Percentiles rank a stretch among this genome's conserved stretches.
Conservation (phyloP, 129 eudicot species). For the Flaveria sonorensis region DNA sequence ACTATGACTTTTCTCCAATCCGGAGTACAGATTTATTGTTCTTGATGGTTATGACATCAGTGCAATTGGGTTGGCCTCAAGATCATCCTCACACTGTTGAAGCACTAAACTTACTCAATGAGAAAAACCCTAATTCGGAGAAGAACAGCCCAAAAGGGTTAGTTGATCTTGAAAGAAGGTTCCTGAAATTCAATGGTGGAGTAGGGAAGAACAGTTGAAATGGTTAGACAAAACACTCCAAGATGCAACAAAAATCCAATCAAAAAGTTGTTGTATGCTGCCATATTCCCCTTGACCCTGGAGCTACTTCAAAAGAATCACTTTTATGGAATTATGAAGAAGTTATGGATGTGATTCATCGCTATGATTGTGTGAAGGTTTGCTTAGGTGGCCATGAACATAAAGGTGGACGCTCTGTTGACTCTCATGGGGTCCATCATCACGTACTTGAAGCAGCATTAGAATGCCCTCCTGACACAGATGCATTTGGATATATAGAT, state of each 20-base stretch:
- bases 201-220: slow-evolving; percentile 79
- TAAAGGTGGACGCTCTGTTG: slow-evolving; percentile 71
- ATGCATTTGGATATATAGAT: slow-evolving; percentile 81
- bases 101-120: slow-evolving; percentile 56
- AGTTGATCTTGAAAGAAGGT: slow-evolving; percentile 68
- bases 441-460: slow-evolving; percentile 94
- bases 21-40: slow-evolving; percentile 75
- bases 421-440: slow-evolving; percentile 86
- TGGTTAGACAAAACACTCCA: slow-evolving; percentile 73
- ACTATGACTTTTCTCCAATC: slow-evolving; percentile 81
- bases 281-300: slow-evolving; percentile 81
- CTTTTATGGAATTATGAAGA: too few species aligned
- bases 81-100: slow-evolving; percentile 74
- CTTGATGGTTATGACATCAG: slow-evolving; percentile 95
- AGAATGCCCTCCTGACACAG: slow-evolving; percentile 85
- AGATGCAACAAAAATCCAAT: slow-evolving; percentile 60
- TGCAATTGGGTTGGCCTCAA: slow-evolving; percentile 92
- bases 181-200: slow-evolving; percentile 83
- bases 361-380: slow-evolving; percentile 84
- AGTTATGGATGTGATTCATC: slow-evolving; percentile 77
- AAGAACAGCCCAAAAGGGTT: too few species aligned
- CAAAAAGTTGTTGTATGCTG: slow-evolving; percentile 82
- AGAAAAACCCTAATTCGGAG: too few species aligned
- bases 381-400: slow-evolving; percentile 88
- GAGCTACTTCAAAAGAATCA: too few species aligned